Percentiles rank a stretch among this genome's conserved stretches.
phyloP scores from a whole-genome alignment of 768 basidiomycete species.

The Gloeopeniophorella convolvens region DNA sequence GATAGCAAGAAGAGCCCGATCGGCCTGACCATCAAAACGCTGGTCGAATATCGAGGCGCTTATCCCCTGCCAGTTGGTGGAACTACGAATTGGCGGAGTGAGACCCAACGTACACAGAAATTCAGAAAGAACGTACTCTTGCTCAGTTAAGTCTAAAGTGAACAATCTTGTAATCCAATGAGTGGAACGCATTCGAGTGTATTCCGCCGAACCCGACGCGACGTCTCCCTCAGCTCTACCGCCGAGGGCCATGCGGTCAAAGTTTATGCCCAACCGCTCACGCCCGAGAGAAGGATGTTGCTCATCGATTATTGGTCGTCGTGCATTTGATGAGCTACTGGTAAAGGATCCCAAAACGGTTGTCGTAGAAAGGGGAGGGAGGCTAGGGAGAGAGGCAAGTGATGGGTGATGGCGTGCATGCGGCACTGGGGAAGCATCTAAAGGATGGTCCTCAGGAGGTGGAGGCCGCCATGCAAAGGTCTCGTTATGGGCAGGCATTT shows the following conservation, averaged over 20 bases:
- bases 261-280: conserved; percentile 50
- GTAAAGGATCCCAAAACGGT: conserved; percentile 43
- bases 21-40: conserved; percentile 49
- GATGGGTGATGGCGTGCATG: conserved; percentile 24
- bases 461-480: conserved; percentile 13
- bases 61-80: conserved; percentile 38
- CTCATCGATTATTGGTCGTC: background rate
- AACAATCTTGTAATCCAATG: conserved; percentile 67
- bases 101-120: background rate
- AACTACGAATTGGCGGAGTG: conserved; percentile 2
- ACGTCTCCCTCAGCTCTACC: conserved; percentile 39
- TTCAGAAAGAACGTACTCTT: conserved; percentile 37
- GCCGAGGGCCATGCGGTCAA: conserved; percentile 67
- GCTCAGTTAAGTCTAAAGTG: conserved; percentile 39
- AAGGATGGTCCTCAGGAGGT: conserved; percentile 28
- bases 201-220: conserved; percentile 38
- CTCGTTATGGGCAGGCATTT: conserved; percentile 20
- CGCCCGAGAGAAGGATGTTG: conserved; percentile 35
- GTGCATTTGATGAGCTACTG: conserved; percentile 18
- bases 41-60: conserved; percentile 57
- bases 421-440: conserved; percentile 27
- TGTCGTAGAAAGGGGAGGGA: conserved; percentile 47
- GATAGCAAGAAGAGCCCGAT: conserved; percentile 49
- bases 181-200: conserved; percentile 61
- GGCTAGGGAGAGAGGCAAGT: conserved; percentile 43